Conservation (phyloP, 2,329 filamentous ascomycete species). For the Neofusicoccum ribis region DNA sequence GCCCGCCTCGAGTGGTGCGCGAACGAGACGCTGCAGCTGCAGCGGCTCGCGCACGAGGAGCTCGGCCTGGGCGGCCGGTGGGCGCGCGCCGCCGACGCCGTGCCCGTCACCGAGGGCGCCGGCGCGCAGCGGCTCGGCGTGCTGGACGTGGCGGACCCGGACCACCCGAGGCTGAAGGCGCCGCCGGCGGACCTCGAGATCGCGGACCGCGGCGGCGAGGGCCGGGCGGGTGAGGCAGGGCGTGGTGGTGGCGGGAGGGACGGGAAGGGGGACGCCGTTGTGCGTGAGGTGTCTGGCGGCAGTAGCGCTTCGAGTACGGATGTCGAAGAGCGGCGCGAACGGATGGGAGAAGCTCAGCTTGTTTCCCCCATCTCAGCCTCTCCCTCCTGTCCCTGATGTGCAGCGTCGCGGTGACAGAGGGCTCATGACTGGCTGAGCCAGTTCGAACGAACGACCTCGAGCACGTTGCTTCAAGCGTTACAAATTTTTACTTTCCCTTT, state of each 20-base stretch:
- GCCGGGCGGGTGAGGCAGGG: no score
- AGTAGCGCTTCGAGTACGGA: no score
- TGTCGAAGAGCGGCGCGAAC: no score
- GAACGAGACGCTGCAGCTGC: neutral
- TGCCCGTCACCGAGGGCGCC: conserved; percentile 1
- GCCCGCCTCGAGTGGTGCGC: conserved; percentile 22
- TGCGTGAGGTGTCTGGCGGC: no score
- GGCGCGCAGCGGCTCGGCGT: neutral
- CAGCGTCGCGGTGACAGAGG: no score
- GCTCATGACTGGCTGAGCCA: neutral
- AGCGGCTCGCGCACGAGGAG: neutral
- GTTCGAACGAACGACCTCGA: no score
- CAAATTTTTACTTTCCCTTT: no score
- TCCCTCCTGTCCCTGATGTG: no score
- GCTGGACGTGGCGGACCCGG: conserved; percentile 3
- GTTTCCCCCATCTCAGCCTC: neutral
- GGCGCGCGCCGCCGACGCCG: conserved; percentile 4
- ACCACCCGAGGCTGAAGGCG: neutral
- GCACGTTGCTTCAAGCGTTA: no score
- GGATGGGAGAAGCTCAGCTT: neutral
- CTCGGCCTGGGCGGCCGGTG: conserved; percentile 16
- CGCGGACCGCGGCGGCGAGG: no score
- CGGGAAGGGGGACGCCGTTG: no score
- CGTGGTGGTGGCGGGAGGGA: no score
- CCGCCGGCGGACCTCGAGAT: neutral